Evolutionary conservation across 2,329 filamentous ascomycete genomes (phyloP), one percentile per base, ranked within the genome.

Genomic region (Aspergillus pseudonomiae): DNA sequence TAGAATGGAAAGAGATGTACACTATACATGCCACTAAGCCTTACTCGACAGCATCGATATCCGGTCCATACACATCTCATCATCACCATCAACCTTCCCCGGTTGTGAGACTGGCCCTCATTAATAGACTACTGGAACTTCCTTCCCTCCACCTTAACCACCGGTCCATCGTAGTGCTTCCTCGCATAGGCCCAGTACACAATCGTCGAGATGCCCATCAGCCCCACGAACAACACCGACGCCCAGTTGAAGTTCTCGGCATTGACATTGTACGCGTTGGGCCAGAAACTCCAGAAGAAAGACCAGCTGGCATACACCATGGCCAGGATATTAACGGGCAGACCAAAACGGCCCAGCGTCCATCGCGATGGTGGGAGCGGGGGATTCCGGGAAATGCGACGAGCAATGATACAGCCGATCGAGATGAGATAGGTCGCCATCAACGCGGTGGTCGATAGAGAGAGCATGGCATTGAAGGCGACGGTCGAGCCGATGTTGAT

Each of bases 381-480:
- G 6, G 76, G 67, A 1, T 70, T 69, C 16, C 74, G 72, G 21
- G 73, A 71, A 30, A 83, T 68, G 26, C 80, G 78, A n/a, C 79
- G 75, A 62, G 75, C 77, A 59, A 84, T 74, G 10, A 85, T 70
- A 61, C 79, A 82, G 19, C 75, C 72, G 60, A 84, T 81, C 19
- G 81, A 81, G 46, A 83, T 77, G 59, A 83, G 78, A 67, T 86
- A 86, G 7, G 82, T 84, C 43, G 77, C 80, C 54, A 85, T 77
- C 36, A 85, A 73, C 0, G 81, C 80, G 12, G 78, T 79, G 32
- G 81, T 76, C 26, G 78, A 79, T 1, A 87, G 75, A 3, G 83
- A 85, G 21, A 81, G 79, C 61, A 86, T 82, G 59, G 81, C 82
- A 68, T 85, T 83, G 70, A 86, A 83, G 4, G 84, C 84, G 21